A percentile compares a stretch with the other conserved stretches of the same genome.
Evolutionary conservation across 2,329 filamentous ascomycete genomes (phyloP).

Genomic region (Nakataea oryzae): DNA sequence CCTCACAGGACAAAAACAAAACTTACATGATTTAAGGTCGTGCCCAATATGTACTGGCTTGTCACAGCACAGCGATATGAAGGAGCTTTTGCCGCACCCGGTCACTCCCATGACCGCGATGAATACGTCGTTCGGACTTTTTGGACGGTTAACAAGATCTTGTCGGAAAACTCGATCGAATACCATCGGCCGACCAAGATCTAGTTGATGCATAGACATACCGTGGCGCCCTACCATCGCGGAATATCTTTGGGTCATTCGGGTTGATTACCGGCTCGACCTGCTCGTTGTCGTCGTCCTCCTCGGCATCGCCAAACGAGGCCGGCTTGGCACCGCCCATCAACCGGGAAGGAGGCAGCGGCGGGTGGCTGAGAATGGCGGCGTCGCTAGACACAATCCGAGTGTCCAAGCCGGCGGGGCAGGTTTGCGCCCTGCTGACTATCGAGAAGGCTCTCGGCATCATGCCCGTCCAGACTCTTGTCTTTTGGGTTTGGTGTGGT

Average conservation of each 20-base stretch:
- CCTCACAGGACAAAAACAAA: not conserved
- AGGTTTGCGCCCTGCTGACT: not conserved
- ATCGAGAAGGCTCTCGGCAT: not conserved
- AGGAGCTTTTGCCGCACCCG: slow-evolving; percentile 2
- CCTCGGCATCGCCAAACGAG: not conserved
- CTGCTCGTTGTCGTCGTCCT: not conserved
- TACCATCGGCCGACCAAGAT: not conserved
- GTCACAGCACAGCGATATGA: slow-evolving; percentile 1
- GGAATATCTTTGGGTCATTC: not conserved
- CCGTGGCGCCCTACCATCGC: not conserved
- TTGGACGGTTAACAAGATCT: not conserved
- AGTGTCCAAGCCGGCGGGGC: not conserved
- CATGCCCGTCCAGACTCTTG: not conserved
- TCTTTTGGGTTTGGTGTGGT: not conserved
- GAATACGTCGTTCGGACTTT: not conserved
- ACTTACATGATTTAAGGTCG: not conserved
- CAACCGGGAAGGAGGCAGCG: not conserved
- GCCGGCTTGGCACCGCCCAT: not conserved
- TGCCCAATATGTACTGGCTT: not conserved
- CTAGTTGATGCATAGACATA: not conserved
- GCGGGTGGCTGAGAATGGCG: too few relatives aligned
- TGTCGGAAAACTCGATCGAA: not conserved
- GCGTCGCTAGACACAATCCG: not conserved
- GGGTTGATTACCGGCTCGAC: not conserved
- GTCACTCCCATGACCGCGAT: slow-evolving; percentile 4